Percentiles rank a stretch among this genome's conserved stretches.
Conservation (phyloP, 73 alveolate species). For the Durusdinium trenchii region DNA sequence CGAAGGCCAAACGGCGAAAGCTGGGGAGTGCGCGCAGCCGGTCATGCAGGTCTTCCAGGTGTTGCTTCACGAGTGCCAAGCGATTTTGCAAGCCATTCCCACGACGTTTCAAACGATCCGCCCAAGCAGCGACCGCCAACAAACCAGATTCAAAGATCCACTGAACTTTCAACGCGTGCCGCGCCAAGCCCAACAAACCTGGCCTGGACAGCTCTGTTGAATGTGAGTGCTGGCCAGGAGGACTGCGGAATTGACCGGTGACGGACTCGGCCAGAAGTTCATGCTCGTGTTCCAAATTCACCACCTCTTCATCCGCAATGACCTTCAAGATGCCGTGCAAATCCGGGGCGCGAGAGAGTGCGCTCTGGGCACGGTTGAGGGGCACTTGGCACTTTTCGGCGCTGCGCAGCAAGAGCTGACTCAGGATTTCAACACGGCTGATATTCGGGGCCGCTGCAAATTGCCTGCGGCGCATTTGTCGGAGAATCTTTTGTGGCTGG, state of each 20-base stretch:
- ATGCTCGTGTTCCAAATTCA: background rate
- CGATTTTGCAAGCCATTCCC: constrained; percentile 92
- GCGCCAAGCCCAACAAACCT: constrained; percentile 51
- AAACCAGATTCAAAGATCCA: constrained; percentile 76
- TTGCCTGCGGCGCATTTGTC: constrained; percentile 46
- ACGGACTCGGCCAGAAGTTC: constrained; percentile 27
- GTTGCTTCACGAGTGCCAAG: constrained; percentile 55
- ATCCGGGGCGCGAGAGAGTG: no score
- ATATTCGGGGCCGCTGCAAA: constrained; percentile 83
- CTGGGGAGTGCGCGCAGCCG: constrained; percentile 64
- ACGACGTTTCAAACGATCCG: constrained; percentile 78
- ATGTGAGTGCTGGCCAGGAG: background rate
- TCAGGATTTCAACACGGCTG: constrained; percentile 62
- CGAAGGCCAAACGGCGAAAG: constrained; percentile 88
- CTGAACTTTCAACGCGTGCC: constrained; percentile 12
- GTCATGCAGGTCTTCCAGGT: constrained; percentile 41
- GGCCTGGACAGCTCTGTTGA: constrained; percentile 32
- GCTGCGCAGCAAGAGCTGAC: constrained; percentile 46
- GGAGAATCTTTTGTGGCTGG: constrained; percentile 16
- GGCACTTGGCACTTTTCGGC: constrained; percentile 9
- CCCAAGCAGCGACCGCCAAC: constrained; percentile 82
- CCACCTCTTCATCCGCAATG: constrained; percentile 32
- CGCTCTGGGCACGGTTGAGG: background rate
- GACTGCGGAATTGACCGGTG: background rate
- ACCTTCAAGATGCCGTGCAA: background rate